Evolutionary conservation across 495 filamentous ascomycete species (phyloP).

Genomic region (Darksidea phi): DNA sequence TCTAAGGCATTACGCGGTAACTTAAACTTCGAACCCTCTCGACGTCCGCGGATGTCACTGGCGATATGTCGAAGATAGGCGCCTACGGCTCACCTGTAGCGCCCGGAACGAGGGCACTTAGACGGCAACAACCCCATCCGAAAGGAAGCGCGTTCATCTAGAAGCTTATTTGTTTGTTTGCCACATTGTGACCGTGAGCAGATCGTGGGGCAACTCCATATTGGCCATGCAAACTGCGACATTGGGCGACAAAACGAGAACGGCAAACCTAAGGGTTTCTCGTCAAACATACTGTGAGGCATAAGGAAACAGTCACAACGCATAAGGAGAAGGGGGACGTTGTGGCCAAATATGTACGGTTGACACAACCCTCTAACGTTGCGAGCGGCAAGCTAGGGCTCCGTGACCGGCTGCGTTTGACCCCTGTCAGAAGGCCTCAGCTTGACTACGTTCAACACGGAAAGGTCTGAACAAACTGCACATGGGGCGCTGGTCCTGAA

Average conservation of each 20-base stretch:
- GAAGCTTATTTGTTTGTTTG: conserved; percentile 6
- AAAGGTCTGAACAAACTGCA: no score
- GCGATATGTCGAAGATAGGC: no score
- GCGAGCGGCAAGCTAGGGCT: conserved; percentile 1
- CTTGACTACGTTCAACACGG: not conserved
- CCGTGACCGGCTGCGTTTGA: conserved; percentile 16
- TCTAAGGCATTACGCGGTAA: no score
- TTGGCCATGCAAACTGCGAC: not conserved
- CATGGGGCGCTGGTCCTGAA: not conserved
- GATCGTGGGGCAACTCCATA: conserved; percentile 2
- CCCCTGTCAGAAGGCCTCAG: conserved; percentile 4
- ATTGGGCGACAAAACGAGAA: conserved; percentile 6
- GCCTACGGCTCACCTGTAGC: no score
- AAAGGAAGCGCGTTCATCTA: not conserved
- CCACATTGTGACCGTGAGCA: conserved; percentile 7
- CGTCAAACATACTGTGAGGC: conserved; percentile 5
- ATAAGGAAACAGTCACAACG: conserved; percentile 9
- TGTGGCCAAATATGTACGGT: conserved; percentile 4
- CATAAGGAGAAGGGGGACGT: conserved; percentile 18
- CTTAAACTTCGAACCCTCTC: no score
- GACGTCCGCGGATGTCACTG: no score
- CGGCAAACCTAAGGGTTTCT: conserved; percentile 1
- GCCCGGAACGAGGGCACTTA: not conserved
- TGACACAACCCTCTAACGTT: conserved; percentile 25
- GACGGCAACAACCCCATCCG: conserved; percentile 1